Evolutionary conservation across 73 alveolate genomes (phyloP), one percentile per base, ranked within the genome.

Genomic region (Paramecium sexaurelia): DNA sequence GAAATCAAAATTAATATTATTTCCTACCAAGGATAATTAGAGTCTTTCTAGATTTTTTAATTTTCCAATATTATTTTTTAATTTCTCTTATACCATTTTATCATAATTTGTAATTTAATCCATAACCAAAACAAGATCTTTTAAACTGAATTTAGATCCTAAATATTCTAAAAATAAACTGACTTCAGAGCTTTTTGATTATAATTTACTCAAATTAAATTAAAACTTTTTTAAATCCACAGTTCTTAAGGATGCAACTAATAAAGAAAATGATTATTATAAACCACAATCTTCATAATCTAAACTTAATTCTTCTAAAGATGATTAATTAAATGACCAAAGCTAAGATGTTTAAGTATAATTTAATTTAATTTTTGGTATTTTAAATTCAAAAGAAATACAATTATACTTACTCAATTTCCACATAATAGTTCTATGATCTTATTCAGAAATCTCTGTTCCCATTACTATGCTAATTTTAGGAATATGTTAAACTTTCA

Each of bases 201-300:
- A 22, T 9, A 27, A 78, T 78, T 78, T 29, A 9, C 75, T 40
- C 8, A 78, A 29, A 78, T 78, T 40, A 29, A 78, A 45, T 20
- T 40, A 43, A 78, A 78, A 43, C 20, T 26, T 40, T 22, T 78
- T 41, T 78, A 78, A 20, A 20, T 37, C 43, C 5, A 78, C 10
- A 24, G 68, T 45, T 26, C 71, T 78, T 7, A 78, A 29, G 8
- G 68, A 20, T 20, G 90, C 43, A 10, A 43, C 29, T 8, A 78
- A 33, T 19, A 19, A 43, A 22, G 61, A 32, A 17, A 78, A 78
- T 4, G 45, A 39, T 40, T 56, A 43, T 9, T 56, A 37, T 40
- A 78, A 29, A 19, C 73, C 90, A 78, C 61, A 29, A 22, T 45
- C 55, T 10, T 43, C 73, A 45, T 78, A 78, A 78, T 78, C 90